Percentiles rank a stretch among this genome's conserved stretches.
Conservation (phyloP, 1,284 basidiomycete species). For the Puccinia horiana region DNA sequence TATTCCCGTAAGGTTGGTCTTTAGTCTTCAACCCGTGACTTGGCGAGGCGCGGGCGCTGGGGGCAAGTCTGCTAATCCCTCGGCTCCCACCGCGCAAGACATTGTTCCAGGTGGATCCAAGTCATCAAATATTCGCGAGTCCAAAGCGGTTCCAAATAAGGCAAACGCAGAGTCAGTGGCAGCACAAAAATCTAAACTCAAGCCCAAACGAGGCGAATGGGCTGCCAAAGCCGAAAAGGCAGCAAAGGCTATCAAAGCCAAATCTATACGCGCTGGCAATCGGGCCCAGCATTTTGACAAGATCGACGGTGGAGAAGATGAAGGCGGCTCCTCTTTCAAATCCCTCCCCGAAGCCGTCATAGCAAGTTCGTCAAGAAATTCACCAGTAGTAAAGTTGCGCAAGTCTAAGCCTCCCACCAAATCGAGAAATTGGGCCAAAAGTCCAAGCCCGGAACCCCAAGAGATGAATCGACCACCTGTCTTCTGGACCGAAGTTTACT, state of each 20-base stretch:
- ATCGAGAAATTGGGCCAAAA: constrained; percentile 43
- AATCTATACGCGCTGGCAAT: constrained; percentile 2
- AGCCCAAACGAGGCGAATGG: constrained; percentile 39
- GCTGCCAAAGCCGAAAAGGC: constrained; percentile 35
- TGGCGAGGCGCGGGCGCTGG: constrained; percentile 65
- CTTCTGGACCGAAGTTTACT: constrained; percentile 97
- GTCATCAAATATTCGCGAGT: neutral
- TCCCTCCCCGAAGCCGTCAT: neutral
- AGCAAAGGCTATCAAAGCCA: constrained; percentile 21
- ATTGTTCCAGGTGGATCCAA: neutral
- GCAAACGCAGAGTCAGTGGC: constrained; percentile 24
- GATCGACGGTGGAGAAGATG: constrained; percentile 2
- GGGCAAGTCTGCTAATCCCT: constrained; percentile 24
- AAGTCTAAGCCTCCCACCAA: constrained; percentile 36
- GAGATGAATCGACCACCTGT: constrained; percentile 69
- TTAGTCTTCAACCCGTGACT: constrained; percentile 84
- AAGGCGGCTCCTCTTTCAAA: neutral
- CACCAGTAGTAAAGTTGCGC: constrained; percentile 40
- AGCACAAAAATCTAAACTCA: constrained; percentile 12
- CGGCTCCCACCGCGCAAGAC: neutral
- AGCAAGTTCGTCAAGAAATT: neutral
- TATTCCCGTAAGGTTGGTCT: constrained; percentile 82
- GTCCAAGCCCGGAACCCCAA: constrained; percentile 39
- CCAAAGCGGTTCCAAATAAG: neutral
- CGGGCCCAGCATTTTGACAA: neutral